Percentiles rank a stretch among this genome's conserved stretches.
phyloP scores from a whole-genome alignment of 2,329 filamentous ascomycete genomes.

The Fusarium staphyleae region DNA sequence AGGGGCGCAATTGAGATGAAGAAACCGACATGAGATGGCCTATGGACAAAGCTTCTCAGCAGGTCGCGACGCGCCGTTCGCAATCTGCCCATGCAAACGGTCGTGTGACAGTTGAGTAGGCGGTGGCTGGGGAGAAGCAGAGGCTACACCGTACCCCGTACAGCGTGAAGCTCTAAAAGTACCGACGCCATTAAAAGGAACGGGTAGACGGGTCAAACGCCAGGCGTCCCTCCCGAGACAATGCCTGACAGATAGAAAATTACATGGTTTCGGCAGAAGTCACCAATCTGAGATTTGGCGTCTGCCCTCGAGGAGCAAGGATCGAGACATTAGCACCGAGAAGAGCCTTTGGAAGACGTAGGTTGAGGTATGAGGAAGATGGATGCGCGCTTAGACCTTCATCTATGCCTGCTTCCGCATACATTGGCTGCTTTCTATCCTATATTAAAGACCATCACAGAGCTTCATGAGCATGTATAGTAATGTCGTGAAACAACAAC shows the following conservation, averaged over 20 bases:
- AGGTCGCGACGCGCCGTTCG: too few species aligned
- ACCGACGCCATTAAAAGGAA: conserved; percentile 1
- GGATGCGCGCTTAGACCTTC: too few species aligned
- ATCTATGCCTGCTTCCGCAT: too few species aligned
- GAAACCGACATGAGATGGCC: not conserved
- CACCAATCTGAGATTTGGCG: not conserved
- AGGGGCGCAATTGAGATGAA: conserved; percentile 22
- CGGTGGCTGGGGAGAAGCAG: conserved; percentile 8
- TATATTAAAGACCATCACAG: too few species aligned
- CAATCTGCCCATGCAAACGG: too few species aligned
- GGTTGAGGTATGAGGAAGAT: not conserved
- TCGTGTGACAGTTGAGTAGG: too few species aligned
- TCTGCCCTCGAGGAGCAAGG: not conserved
- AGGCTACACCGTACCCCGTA: too few species aligned
- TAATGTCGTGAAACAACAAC: too few species aligned
- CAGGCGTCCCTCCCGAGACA: conserved; percentile 28
- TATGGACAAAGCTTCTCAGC: not conserved
- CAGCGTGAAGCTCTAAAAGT: conserved; percentile 1
- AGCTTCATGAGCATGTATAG: too few species aligned
- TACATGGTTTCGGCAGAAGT: conserved; percentile 10
- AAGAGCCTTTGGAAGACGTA: not conserved
- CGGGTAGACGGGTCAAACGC: conserved; percentile 13
- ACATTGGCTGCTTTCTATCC: too few species aligned
- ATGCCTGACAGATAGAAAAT: conserved; percentile 9
- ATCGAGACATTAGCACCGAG: not conserved